These are phyloP conservation scores for Capsella bursapastoris DNA, from an alignment of 345 rosid species.

Conservation along the genomic window DNA sequence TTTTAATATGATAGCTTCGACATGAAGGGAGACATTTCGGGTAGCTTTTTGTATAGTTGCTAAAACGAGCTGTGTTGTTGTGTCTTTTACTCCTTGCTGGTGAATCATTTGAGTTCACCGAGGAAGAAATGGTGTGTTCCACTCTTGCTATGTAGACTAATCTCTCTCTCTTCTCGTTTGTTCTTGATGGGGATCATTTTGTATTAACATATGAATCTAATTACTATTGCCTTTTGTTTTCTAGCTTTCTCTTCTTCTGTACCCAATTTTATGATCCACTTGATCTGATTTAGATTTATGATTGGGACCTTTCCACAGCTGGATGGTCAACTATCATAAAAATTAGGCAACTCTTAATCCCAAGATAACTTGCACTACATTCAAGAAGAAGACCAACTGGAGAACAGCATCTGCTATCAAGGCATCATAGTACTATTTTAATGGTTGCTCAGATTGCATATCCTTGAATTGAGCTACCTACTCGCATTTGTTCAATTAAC, in stretches of 20 bases:
- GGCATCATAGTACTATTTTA: no score
- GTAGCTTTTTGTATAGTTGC: conserved; percentile 44
- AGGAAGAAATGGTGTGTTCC: conserved; percentile 21
- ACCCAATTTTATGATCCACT: not conserved
- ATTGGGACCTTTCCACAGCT: not conserved
- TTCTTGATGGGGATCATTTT: conserved; percentile 19
- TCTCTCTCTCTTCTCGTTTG: conserved; percentile 14
- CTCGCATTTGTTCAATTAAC: not conserved
- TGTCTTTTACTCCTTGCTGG: conserved; percentile 36
- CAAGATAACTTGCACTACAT: no score
- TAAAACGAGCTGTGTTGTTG: conserved; percentile 37
- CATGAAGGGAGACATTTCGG: conserved; percentile 25
- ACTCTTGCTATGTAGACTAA: conserved; percentile 37
- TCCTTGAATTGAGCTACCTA: not conserved
- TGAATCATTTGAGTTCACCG: conserved; percentile 16
- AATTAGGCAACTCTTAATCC: no score
- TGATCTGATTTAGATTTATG: conserved; percentile 1
- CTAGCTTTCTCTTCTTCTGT: not conserved
- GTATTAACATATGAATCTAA: conserved; percentile 35
- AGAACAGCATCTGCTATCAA: not conserved
- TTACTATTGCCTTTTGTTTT: not conserved
- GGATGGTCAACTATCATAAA: not conserved
- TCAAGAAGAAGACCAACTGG: not conserved
- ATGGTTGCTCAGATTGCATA: not conserved
- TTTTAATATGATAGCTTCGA: conserved; percentile 32